Evolutionary conservation across 169 alveolate species (phyloP), one percentile per base, ranked within the genome.

Genomic region (Eimeria sp.): DNA sequence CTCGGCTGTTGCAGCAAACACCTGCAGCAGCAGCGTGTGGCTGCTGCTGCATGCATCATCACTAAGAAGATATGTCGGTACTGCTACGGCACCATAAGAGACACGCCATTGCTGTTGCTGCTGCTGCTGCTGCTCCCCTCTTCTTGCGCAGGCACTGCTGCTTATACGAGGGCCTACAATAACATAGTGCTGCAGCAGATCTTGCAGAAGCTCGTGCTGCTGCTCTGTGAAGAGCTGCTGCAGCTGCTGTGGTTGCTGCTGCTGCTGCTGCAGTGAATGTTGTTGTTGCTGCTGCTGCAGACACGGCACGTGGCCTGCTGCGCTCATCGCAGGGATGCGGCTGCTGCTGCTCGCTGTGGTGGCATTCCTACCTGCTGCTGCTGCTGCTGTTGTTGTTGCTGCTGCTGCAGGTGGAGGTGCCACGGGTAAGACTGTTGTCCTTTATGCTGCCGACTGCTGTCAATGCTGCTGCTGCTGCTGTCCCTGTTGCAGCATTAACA

Each of bases 11-110:
- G 73, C 45, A 82, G 90, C 90, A 49, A 25, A 70, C 9, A 82
- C 90, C 90, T 82, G 90, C 90, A 82, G 90, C 90, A 82, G 72
- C 67, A 82, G 73, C 73, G 72, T 49, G 90, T 82, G 90, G 49
- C 90, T 82, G 49, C 90, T 51, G 90, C 70, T n/a, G 45, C 51
- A 27, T 20, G 90, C 58, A 47, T 47, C 90, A 22, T 82, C 90
- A 3, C 73, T 11, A 47, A 82, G 47, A 18, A 82, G 90, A 14
- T 45, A 14, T 70, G 73, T 49, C 0, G 90, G 90, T 9, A 82
- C 72, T 40, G 70, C 90, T 25, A 82, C 16, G 18, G 57, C 49
- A 54, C 90, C 7, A 25, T 82, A 54, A 16, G 90, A 82, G 27
- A 82, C 72, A 47, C 30, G 20, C 73, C 90, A 82, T 49, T 82